A percentile compares a stretch with the other conserved stretches of the same genome.
phyloP scores from a whole-genome alignment of 2,329 filamentous ascomycete species.

The Pyrenophora seminiperda region DNA sequence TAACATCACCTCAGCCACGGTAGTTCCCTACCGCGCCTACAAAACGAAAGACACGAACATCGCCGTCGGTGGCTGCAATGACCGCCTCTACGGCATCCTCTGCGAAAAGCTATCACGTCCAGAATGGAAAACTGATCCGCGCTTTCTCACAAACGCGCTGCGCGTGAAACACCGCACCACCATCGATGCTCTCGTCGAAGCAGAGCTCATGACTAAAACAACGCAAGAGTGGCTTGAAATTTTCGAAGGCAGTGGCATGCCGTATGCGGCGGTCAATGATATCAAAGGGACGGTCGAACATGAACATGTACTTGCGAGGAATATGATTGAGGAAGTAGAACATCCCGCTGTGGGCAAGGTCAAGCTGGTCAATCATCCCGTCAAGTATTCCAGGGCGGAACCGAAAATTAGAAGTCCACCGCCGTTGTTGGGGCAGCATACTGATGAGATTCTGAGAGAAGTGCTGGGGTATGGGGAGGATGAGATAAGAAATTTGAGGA shows the following conservation, averaged over 20 bases:
- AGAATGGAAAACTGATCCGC: slow-evolving; percentile 62
- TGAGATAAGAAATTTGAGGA: slow-evolving; percentile 26
- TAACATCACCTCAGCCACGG: slow-evolving; percentile 64
- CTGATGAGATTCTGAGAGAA: slow-evolving; percentile 41
- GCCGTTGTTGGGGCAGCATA: slow-evolving; percentile 69
- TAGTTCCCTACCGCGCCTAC: slow-evolving; percentile 90
- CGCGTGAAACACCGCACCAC: slow-evolving; percentile 71
- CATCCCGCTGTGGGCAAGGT: slow-evolving; percentile 82
- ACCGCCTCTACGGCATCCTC: slow-evolving; percentile 64
- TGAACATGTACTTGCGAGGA: slow-evolving; percentile 75
- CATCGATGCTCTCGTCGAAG: slow-evolving; percentile 79
- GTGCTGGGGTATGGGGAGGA: slow-evolving; percentile 33
- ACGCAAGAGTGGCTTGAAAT: slow-evolving; percentile 86
- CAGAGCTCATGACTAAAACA: slow-evolving; percentile 72
- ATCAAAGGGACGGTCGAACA: slow-evolving; percentile 83
- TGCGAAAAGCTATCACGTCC: slow-evolving; percentile 62
- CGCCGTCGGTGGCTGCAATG: slow-evolving; percentile 67
- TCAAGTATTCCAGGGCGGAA: slow-evolving; percentile 86
- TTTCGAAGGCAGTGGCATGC: slow-evolving; percentile 89
- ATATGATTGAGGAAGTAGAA: slow-evolving; percentile 87
- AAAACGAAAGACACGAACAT: slow-evolving; percentile 66
- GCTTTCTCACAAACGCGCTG: slow-evolving; percentile 63
- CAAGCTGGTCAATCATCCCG: slow-evolving; percentile 87
- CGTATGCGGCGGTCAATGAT: slow-evolving; percentile 92
- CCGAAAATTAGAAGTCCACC: slow-evolving; percentile 78